These are phyloP conservation scores for Diaporthe destruens DNA, from an alignment of 2,329 filamentous ascomycete species.

Conservation along the genomic window DNA sequence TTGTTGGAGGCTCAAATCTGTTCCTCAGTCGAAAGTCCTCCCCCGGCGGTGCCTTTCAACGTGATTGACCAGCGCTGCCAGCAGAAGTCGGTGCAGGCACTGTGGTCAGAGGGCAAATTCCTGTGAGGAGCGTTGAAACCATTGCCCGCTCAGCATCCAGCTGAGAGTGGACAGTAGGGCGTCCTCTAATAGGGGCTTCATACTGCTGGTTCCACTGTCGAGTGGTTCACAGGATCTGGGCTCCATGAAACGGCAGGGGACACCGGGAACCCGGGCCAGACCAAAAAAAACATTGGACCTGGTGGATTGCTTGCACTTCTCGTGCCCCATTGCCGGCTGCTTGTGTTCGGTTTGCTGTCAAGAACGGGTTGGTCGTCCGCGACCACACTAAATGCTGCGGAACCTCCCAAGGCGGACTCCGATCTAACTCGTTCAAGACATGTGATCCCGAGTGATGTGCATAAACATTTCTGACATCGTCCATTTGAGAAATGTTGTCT, in stretches of 20 bases:
- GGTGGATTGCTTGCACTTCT: constrained; percentile 40
- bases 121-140: constrained; percentile 11
- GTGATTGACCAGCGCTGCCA: constrained; percentile 12
- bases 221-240: constrained; percentile 34
- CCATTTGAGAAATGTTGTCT: not conserved
- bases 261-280: constrained; percentile 23
- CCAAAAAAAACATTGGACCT: constrained; percentile 39
- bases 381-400: constrained; percentile 12
- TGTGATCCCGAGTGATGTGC: constrained; percentile 25
- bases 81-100: constrained; percentile 10
- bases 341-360: constrained; percentile 38
- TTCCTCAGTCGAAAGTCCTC: not conserved
- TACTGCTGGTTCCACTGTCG: constrained; percentile 34
- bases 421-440: constrained; percentile 18
- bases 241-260: constrained; percentile 38
- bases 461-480: constrained; percentile 2
- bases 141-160: not conserved
- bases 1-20: constrained; percentile 1
- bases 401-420: constrained; percentile 16
- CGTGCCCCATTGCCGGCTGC: constrained; percentile 33
- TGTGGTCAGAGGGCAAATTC: constrained; percentile 6
- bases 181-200: constrained; percentile 37
- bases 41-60: not conserved
- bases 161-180: constrained; percentile 30
- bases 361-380: constrained; percentile 29